These are phyloP conservation scores for barrel medic (Medicago truncatula) DNA, from an alignment of 306 rosid species.

Conservation along the genomic window MtrunA17r5.0-ANR NC_053042.1:1764001-1764500, in stretches of 20 bases:
- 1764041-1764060: constrained; percentile 29
- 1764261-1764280: constrained; percentile 75
- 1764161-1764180: neutral
- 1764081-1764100: neutral
- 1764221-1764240: constrained; percentile 73
- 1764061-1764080: constrained; percentile 15
- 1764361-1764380: constrained; percentile 30
- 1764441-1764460: neutral
- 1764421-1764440: neutral
- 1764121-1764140: neutral
- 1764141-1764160: neutral
- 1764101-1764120: neutral
- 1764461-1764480: constrained; percentile 23
- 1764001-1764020: constrained; percentile 68
- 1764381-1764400: constrained; percentile 38
- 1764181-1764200: neutral
- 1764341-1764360: constrained; percentile 39
- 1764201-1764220: constrained; percentile 59
- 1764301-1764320: constrained; percentile 12
- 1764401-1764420: constrained; percentile 25
- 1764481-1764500: constrained; percentile 6
- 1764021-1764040: constrained; percentile 75
- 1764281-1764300: constrained; percentile 38
- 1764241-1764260: constrained; percentile 76
- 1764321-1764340: constrained; percentile 25